Conservation (phyloP, 2,329 filamentous ascomycete genomes). For the Penicillium brasilianum region DNA sequence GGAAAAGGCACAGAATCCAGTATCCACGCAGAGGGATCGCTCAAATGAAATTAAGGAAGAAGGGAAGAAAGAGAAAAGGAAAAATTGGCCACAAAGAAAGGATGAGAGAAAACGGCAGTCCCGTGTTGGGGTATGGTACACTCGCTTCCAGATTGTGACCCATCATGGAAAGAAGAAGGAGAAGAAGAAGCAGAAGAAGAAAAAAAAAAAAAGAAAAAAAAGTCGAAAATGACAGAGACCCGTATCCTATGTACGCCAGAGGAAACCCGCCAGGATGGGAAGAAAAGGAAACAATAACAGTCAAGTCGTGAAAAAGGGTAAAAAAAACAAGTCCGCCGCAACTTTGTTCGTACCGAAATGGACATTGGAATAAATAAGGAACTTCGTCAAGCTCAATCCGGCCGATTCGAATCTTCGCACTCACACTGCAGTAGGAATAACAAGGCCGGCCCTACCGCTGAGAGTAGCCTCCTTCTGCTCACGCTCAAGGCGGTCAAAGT, state of each 20-base stretch:
- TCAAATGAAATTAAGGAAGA: not conserved
- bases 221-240: slow-evolving; percentile 2
- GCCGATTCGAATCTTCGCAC: not conserved
- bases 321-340: slow-evolving; percentile 12
- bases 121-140: slow-evolving; percentile 29
- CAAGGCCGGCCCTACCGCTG: slow-evolving; percentile 33
- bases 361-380: not conserved
- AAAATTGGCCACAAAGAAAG: slow-evolving; percentile 4
- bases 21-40: slow-evolving; percentile 14
- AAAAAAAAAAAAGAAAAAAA: slow-evolving; percentile 6
- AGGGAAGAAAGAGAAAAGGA: slow-evolving; percentile 14
- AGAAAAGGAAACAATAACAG: slow-evolving; percentile 10
- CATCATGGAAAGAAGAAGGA: slow-evolving; percentile 4
- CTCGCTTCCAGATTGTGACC: slow-evolving; percentile 22
- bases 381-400: not conserved
- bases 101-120: slow-evolving; percentile 15
- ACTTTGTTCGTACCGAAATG: not conserved
- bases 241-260: slow-evolving; percentile 25
- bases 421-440: slow-evolving; percentile 36
- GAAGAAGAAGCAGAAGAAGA: too few relatives aligned
- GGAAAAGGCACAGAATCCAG: not conserved
- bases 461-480: slow-evolving; percentile 34
- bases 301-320: slow-evolving; percentile 15
- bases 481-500: slow-evolving; percentile 48
- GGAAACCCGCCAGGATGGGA: slow-evolving; percentile 19